These are phyloP conservation scores for Claviceps africana DNA, from an alignment of 2,329 filamentous ascomycete species.

Conservation along the genomic window DNA sequence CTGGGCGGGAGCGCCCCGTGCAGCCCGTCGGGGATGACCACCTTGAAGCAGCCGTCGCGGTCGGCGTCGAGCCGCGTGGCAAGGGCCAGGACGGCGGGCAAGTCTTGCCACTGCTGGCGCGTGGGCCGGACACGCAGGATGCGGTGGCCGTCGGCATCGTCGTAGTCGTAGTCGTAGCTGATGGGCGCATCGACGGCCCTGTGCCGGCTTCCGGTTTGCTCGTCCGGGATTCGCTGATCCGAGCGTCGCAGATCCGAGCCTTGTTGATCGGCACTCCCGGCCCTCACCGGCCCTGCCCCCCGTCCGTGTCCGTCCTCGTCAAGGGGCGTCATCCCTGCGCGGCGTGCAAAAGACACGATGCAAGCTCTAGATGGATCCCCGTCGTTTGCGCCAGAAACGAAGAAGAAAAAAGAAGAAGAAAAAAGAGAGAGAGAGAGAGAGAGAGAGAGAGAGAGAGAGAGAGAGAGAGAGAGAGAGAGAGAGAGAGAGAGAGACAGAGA, in stretches of 20 bases:
- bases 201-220: no score
- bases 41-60: conserved; percentile 25
- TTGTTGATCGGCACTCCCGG: no score
- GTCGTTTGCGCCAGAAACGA: no score
- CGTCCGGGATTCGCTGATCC: no score
- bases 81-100: conserved; percentile 21
- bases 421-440: no score
- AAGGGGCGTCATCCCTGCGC: neutral
- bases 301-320: neutral
- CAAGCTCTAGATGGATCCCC: neutral
- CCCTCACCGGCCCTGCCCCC: no score
- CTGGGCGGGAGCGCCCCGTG: conserved; percentile 18
- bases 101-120: conserved; percentile 21
- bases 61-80: conserved; percentile 18
- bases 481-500: no score
- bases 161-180: conserved; percentile 20
- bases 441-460: no score
- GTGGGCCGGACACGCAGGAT: conserved; percentile 23
- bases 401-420: neutral
- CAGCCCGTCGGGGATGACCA: conserved; percentile 19
- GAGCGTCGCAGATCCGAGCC: no score
- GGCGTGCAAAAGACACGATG: no score
- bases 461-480: no score
- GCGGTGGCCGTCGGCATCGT: conserved; percentile 15
- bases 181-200: conserved; percentile 3